Percentiles rank a stretch among this genome's conserved stretches.
Conservation (phyloP, 176 grass and related monocot species). For the Saccharum spontaneum region DNA sequence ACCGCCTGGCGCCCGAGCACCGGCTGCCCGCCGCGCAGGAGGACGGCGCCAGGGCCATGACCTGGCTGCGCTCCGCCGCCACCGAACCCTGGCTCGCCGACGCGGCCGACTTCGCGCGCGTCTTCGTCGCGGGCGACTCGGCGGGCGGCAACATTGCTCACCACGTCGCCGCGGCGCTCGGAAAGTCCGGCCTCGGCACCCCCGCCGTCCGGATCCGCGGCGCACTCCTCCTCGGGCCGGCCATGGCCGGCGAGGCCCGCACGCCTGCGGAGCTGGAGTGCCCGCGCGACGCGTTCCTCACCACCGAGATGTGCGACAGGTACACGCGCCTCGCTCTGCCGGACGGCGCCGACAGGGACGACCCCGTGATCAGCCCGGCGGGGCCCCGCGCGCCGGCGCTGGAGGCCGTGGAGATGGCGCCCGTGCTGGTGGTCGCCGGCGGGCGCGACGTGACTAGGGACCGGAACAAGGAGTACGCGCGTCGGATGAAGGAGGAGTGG, state of each 20-base stretch:
- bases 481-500: slow-evolving; percentile 41
- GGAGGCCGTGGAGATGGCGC: slow-evolving; percentile 19
- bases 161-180: slow-evolving; percentile 35
- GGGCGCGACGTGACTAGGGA: slow-evolving; percentile 43
- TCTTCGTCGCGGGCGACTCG: slow-evolving; percentile 56
- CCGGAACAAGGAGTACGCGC: slow-evolving; percentile 39
- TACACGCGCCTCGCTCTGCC: slow-evolving; percentile 42
- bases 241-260: slow-evolving; percentile 23
- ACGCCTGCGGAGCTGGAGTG: slow-evolving; percentile 45
- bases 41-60: slow-evolving; percentile 35
- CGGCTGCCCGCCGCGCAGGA: slow-evolving; percentile 48
- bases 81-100: slow-evolving; percentile 51
- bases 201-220: slow-evolving; percentile 37
- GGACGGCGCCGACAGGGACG: slow-evolving; percentile 3
- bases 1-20: slow-evolving; percentile 58
- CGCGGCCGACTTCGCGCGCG: slow-evolving; percentile 41
- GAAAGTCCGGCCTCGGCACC: neutral
- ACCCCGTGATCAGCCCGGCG: slow-evolving; percentile 31
- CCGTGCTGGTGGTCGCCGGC: slow-evolving; percentile 37
- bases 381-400: slow-evolving; percentile 32
- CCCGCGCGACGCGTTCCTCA: slow-evolving; percentile 24
- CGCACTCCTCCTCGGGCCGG: slow-evolving; percentile 34
- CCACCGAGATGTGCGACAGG: slow-evolving; percentile 19
- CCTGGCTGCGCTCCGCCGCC: slow-evolving; percentile 24
- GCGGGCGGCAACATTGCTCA: slow-evolving; percentile 60